Conservation (phyloP, 2,329 filamentous ascomycete species). For the Colletotrichum sp. region DNA sequence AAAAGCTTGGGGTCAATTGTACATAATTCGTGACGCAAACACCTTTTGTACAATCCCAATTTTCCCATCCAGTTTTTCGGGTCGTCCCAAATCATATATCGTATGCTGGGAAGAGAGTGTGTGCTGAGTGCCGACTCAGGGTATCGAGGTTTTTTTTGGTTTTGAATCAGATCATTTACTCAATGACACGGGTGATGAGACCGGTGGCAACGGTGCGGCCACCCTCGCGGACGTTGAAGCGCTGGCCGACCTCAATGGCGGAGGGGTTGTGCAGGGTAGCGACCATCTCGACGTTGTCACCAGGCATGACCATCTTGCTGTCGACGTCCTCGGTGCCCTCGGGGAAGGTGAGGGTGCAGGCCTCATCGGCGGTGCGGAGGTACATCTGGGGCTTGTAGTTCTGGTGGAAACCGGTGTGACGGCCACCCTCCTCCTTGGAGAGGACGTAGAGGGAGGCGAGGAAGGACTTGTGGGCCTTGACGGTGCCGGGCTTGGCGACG, state of each 20-base stretch:
- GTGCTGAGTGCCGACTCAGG: slow-evolving; percentile 15
- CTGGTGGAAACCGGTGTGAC: slow-evolving; percentile 92
- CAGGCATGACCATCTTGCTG: slow-evolving; percentile 91
- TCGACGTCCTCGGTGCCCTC: slow-evolving; percentile 77
- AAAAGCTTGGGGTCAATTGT: slow-evolving; percentile 23
- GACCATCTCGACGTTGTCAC: slow-evolving; percentile 98
- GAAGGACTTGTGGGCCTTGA: slow-evolving; percentile 91
- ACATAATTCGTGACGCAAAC: slow-evolving; percentile 27
- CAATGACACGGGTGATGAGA: slow-evolving; percentile 75
- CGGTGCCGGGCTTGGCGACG: slow-evolving; percentile 79
- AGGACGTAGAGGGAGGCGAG: slow-evolving; percentile 95
- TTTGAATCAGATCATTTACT: slow-evolving; percentile 43
- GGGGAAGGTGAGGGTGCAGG: slow-evolving; percentile 82
- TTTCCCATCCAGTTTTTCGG: background rate
- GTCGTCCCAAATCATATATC: background rate
- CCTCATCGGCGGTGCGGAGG: slow-evolving; percentile 88
- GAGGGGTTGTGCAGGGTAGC: slow-evolving; percentile 84
- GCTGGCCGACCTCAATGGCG: slow-evolving; percentile 88
- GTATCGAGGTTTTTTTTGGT: background rate
- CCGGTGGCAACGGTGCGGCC: slow-evolving; percentile 88
- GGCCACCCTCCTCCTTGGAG: slow-evolving; percentile 96
- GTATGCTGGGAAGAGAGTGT: background rate
- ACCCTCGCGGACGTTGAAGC: slow-evolving; percentile 98
- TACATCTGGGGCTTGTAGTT: slow-evolving; percentile 98
- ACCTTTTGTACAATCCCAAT: slow-evolving; percentile 22